These are phyloP conservation scores for Xylariaceae sp. DNA, from an alignment of 2,329 filamentous ascomycete species.

Conservation along the genomic window DNA sequence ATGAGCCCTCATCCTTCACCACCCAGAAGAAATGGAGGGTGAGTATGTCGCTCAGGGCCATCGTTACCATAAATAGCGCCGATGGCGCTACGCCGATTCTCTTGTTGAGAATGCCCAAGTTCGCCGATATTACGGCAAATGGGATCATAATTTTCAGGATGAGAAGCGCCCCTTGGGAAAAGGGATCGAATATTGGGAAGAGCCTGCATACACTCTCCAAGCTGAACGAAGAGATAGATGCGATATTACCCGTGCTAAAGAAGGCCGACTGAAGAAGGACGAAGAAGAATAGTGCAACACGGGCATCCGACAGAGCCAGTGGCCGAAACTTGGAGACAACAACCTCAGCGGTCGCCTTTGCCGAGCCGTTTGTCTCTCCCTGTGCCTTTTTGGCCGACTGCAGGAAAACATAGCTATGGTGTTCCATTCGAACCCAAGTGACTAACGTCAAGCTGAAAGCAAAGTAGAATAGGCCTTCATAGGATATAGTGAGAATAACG, in stretches of 20 bases:
- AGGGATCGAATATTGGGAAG: slow-evolving; percentile 90
- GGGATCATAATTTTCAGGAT: slow-evolving; percentile 90
- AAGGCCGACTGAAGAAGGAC: slow-evolving; percentile 93
- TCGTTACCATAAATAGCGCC: slow-evolving; percentile 91
- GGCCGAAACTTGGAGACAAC: slow-evolving; percentile 56
- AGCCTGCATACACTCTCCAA: slow-evolving; percentile 87
- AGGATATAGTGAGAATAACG: slow-evolving; percentile 94
- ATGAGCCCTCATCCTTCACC: slow-evolving; percentile 93
- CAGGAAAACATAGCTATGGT: slow-evolving; percentile 64
- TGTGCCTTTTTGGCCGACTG: slow-evolving; percentile 27
- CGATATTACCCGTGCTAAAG: slow-evolving; percentile 95
- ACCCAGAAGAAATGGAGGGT: slow-evolving; percentile 98
- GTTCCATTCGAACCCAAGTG: slow-evolving; percentile 90
- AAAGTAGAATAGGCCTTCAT: slow-evolving; percentile 95
- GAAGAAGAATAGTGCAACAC: slow-evolving; percentile 92
- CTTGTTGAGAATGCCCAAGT: slow-evolving; percentile 89
- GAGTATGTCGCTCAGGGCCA: slow-evolving; percentile 87
- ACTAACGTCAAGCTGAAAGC: slow-evolving; percentile 81
- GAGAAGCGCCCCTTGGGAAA: slow-evolving; percentile 84
- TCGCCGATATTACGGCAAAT: slow-evolving; percentile 89
- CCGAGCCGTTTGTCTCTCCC: slow-evolving; percentile 19
- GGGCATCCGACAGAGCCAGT: slow-evolving; percentile 78
- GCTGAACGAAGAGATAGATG: slow-evolving; percentile 90
- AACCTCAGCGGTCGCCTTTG: slow-evolving; percentile 19
- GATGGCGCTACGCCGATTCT: slow-evolving; percentile 82